Evolutionary conservation across 148 eudicot species (phyloP).

Genomic region (Chenopodium album): DNA sequence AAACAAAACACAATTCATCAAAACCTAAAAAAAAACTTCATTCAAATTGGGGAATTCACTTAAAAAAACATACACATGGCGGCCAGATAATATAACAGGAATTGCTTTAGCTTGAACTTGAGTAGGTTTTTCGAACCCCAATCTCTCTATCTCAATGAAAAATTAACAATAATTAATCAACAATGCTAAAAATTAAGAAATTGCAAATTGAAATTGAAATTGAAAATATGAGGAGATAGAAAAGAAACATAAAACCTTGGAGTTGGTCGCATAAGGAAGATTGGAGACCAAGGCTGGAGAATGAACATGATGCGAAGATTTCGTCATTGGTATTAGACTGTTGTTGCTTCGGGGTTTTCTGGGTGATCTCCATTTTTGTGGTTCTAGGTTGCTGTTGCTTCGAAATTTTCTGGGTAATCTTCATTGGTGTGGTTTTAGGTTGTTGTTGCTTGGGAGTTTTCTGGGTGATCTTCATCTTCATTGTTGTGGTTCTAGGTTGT

Average conservation of each 20-base stretch:
- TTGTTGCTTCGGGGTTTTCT: slow-evolving; percentile 8
- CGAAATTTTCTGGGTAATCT: slow-evolving; percentile 9
- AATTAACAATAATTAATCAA: not conserved
- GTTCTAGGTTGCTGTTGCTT: not conserved
- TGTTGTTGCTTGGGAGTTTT: not conserved
- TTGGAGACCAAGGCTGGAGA: slow-evolving; percentile 85
- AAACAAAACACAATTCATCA: slow-evolving; percentile 11
- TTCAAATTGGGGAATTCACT: not conserved
- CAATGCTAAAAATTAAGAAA: not conserved
- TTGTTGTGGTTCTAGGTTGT: not conserved
- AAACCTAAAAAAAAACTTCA: not conserved
- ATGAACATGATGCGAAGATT: slow-evolving; percentile 73
- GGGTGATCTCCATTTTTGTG: slow-evolving; percentile 7
- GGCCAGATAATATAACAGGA: slow-evolving; percentile 80
- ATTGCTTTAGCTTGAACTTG: slow-evolving; percentile 88
- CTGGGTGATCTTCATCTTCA: slow-evolving; percentile 17
- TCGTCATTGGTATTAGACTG: slow-evolving; percentile 18
- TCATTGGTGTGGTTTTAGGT: not conserved
- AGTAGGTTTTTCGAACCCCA: slow-evolving; percentile 80
- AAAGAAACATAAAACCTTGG: slow-evolving; percentile 43
- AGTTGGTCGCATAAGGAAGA: slow-evolving; percentile 70
- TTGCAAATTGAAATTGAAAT: not conserved
- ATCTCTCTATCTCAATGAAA: slow-evolving; percentile 47
- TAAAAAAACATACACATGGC: slow-evolving; percentile 73
- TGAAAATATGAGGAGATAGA: not conserved